Evolutionary conservation across 2,329 filamentous ascomycete genomes (phyloP).

Genomic region (Pezicula neosporulosa): DNA sequence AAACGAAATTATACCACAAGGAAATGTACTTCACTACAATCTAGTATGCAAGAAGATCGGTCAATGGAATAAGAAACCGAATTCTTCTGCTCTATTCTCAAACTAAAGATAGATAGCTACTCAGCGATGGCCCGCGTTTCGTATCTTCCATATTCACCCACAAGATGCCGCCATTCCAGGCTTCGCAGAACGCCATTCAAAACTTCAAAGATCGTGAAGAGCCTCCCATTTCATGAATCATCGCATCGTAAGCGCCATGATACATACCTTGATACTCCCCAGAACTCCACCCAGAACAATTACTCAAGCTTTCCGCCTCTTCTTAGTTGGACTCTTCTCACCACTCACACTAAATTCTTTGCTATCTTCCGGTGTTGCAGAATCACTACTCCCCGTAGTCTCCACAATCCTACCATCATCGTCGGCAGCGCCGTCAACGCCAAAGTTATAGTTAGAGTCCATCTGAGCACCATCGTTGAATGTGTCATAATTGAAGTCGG

Average conservation of each 20-base stretch:
- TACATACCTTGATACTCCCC: neutral
- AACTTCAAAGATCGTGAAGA: neutral
- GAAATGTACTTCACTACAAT: no score
- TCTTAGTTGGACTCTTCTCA: neutral
- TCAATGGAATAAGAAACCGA: neutral
- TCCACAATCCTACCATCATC: constrained; percentile 16
- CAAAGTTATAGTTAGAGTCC: constrained; percentile 23
- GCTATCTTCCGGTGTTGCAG: constrained; percentile 16
- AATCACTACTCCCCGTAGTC: constrained; percentile 15
- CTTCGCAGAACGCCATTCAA: no score
- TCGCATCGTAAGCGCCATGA: neutral
- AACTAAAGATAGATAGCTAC: no score
- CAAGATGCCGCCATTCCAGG: no score
- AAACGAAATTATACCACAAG: no score
- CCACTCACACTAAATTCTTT: constrained; percentile 8
- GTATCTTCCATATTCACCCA: no score
- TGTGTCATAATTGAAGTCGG: constrained; percentile 9
- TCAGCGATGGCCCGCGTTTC: no score
- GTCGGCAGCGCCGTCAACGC: constrained; percentile 21
- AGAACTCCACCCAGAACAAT: neutral
- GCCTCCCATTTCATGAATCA: neutral
- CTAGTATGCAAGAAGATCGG: no score
- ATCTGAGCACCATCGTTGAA: neutral
- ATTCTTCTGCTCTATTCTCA: neutral
- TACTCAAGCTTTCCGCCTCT: neutral